Base-by-base conservation (phyloP, 139 green algal genomes). In the Trebouxia sp. region DNA sequence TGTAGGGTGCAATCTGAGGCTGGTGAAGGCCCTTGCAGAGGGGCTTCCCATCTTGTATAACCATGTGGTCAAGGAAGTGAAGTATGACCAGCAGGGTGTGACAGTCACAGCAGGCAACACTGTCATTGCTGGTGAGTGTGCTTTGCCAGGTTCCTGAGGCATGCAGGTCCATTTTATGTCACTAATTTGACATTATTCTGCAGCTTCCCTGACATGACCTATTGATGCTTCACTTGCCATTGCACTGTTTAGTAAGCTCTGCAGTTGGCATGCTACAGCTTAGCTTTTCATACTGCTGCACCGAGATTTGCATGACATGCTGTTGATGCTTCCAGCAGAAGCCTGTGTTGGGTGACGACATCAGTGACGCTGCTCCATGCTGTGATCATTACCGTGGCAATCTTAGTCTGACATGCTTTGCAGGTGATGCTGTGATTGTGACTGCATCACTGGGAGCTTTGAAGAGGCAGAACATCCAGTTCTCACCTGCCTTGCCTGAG, bases 361-460 rank as follows among this genome's bases (percentile, higher is more conserved):
- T n/a, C n/a, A n/a, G n/a, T n/a, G n/a, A 17, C 48, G 17, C 17
- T 14, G 14, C 14, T 58, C 17, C 48, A 58, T n/a, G 48, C 17
- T n/a, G 48, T 14, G 14, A 58, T 17, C 48, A 58, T 17, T 58
- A 17, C 15, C 14, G 17, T 14, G 48, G 15, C 48, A 58, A 58
- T 58, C 17, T 58, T 14, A 58, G 48, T n/a, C 15, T 14, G 15
- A 14, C 22, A 72, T 30, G 17, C 22, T 20, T 1, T 72, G 51
- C 85, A 78, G 94, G 88, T 14, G 88, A 96, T 82, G 93, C 91
- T 5, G 92, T 83, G n/a, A 53, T 98, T 35, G 89, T 98, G 15
- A 97, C 94, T 0, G 82, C 98, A 7, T 94, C 96, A 0, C 87
- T 99, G 65, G 96, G 96, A 0, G 92, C 98, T 30, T 88, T 98